Evolutionary conservation across 2,329 filamentous ascomycete genomes (phyloP).

Genomic region (Ophiostoma piceae): DNA sequence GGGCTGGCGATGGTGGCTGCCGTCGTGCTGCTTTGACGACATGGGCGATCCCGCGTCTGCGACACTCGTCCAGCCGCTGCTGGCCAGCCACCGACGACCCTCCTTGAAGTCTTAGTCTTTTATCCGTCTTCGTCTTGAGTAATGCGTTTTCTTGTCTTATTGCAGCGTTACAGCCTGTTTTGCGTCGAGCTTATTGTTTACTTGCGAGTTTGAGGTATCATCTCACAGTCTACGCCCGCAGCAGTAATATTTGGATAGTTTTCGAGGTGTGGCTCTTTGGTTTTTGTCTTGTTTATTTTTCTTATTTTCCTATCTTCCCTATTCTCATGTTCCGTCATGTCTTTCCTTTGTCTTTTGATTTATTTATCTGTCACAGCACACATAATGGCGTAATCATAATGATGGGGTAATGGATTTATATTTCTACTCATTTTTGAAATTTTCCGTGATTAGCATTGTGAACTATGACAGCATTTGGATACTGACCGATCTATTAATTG

Average conservation of each 20-base stretch:
- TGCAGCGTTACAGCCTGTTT: slow-evolving; percentile 4
- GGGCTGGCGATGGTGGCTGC: neutral
- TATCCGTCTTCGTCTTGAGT: neutral
- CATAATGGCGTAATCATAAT: slow-evolving; percentile 23
- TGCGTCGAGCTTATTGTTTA: neutral
- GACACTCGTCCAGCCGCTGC: neutral
- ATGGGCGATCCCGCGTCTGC: neutral
- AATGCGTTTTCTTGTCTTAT: neutral
- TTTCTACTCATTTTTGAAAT: neutral
- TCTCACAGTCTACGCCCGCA: neutral
- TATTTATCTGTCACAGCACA: slow-evolving; percentile 12
- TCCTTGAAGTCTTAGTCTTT: too few species aligned
- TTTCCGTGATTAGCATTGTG: too few species aligned
- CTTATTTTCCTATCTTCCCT: neutral
- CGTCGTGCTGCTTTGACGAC: neutral
- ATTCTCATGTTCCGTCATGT: neutral
- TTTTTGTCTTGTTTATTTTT: neutral
- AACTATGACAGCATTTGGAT: too few species aligned
- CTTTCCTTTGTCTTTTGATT: neutral
- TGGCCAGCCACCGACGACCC: neutral
- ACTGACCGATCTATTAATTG: too few species aligned
- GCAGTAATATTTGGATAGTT: slow-evolving; percentile 6
- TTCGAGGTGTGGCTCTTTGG: neutral
- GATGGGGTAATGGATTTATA: slow-evolving; percentile 18
- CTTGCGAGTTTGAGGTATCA: neutral